phyloP scores from a whole-genome alignment of 1,284 basidiomycete genomes.

The Trametes hirsuta region DNA sequence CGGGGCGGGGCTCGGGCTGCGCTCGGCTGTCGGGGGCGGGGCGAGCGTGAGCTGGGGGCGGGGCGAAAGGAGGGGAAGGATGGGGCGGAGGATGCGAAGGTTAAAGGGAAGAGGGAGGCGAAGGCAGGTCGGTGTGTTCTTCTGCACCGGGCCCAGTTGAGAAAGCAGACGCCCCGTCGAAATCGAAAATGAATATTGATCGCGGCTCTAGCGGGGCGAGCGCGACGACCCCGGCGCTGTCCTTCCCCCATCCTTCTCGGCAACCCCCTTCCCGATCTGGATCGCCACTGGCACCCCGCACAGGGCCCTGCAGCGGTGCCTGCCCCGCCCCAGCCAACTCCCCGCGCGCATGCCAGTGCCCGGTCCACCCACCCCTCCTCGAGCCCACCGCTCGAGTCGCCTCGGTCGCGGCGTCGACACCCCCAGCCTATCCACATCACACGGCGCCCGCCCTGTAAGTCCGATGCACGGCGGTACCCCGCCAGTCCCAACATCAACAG shows the following conservation, averaged over 20 bases:
- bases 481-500: not conserved
- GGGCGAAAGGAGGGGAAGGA: slow-evolving; percentile 2
- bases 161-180: no score
- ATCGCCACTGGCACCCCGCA: not conserved
- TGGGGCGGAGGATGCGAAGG: not conserved
- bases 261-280: not conserved
- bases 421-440: no score
- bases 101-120: not conserved
- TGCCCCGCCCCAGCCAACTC: not conserved
- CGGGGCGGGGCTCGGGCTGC: not conserved
- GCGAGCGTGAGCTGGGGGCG: slow-evolving; percentile 1
- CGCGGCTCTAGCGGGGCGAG: not conserved
- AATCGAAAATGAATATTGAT: not conserved
- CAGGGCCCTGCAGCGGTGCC: not conserved
- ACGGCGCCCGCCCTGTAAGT: not conserved
- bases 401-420: no score
- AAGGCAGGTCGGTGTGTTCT: not conserved
- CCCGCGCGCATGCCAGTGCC: no score
- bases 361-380: no score
- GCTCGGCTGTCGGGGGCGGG: not conserved
- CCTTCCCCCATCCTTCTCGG: not conserved
- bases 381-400: no score
- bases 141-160: no score
- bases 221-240: not conserved
- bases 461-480: not conserved